Evolutionary conservation across 2,329 filamentous ascomycete species (phyloP).

Genomic region (Cadophora malorum): DNA sequence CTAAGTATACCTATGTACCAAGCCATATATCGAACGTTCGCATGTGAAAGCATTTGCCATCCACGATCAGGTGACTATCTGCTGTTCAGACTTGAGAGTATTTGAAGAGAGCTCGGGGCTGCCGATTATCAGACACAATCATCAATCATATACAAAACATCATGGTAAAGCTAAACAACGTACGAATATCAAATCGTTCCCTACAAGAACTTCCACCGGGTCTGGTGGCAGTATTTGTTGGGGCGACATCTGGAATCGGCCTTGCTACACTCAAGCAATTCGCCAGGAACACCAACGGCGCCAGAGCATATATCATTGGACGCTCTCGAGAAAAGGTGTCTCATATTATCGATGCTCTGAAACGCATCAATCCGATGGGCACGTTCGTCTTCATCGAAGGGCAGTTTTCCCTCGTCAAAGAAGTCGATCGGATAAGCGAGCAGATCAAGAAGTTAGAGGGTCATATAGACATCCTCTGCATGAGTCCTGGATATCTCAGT

Average conservation of each 20-base stretch:
- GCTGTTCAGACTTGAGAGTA: conserved; percentile 9
- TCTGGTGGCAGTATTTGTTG: conserved; percentile 57
- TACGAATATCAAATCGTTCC: conserved; percentile 46
- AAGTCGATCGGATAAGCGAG: conserved; percentile 54
- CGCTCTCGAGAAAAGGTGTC: conserved; percentile 49
- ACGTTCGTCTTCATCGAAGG: conserved; percentile 51
- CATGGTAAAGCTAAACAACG: conserved; percentile 47
- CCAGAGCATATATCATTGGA: conserved; percentile 54
- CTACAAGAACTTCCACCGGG: conserved; percentile 47
- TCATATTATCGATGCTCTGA: conserved; percentile 50
- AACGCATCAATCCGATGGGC: conserved; percentile 50
- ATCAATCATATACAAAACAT: not conserved
- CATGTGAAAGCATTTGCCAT: conserved; percentile 3
- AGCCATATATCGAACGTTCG: not conserved
- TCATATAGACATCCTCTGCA: conserved; percentile 59
- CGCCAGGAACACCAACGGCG: conserved; percentile 47
- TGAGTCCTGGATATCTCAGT: conserved; percentile 54
- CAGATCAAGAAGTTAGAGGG: conserved; percentile 56
- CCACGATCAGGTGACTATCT: conserved; percentile 6
- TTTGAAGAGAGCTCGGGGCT: not conserved
- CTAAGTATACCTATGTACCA: no score
- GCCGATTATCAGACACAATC: not conserved
- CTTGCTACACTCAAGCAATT: conserved; percentile 52
- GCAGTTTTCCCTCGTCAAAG: conserved; percentile 53
- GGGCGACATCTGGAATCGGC: conserved; percentile 58